Evolutionary conservation across 352 stramenopile genomes (phyloP), one percentile per base, ranked within the genome.

Genomic region (Phytophthora ramorum): DNA sequence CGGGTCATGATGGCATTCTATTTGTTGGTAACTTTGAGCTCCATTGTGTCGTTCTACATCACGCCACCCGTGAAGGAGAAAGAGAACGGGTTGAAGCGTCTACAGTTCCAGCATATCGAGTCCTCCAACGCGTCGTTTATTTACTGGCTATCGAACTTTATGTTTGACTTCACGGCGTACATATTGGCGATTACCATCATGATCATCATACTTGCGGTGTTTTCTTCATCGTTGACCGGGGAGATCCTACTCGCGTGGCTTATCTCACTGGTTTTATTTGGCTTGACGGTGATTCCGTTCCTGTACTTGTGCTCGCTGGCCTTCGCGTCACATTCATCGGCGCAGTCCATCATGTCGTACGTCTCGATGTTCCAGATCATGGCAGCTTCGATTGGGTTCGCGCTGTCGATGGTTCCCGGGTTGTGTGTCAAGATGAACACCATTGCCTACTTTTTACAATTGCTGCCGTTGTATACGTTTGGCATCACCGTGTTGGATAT

Each of bases 1-100:
- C 99, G 83, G 75, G 98, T 92, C 73, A 96, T 69, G 96, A 97
- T 92, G 58, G 98, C 58, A 54, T 97, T 82, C 81, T 99, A 87
- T 64, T 63, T 85, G 26, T 75, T 91, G 19, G 51, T 91, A 40
- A 88, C 76, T 8, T 61, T 90, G 43, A 90, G 75, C 57, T 88
- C 81, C 5, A 79, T 92, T 32, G 72, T 78, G 10, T 76, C 81
- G n/a, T 90, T 84, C 50, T 92, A 91, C 45, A 74, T 87, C 8
- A 76, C 82, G 1, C 70, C 72, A 14, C 53, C 91, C 1, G 87
- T 93, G 40, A 85, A 89, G 50, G 87, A 95, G 41, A 78, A 77
- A n/a, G 85, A 89, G 43, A 78, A 59, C 10, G 85, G 87, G 2
- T 69, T 93, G 38, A 92, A 95, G 66, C 81, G 85, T 0, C 69